Conservation (phyloP, 345 rosid genomes). For the Citrus glauca region DNA sequence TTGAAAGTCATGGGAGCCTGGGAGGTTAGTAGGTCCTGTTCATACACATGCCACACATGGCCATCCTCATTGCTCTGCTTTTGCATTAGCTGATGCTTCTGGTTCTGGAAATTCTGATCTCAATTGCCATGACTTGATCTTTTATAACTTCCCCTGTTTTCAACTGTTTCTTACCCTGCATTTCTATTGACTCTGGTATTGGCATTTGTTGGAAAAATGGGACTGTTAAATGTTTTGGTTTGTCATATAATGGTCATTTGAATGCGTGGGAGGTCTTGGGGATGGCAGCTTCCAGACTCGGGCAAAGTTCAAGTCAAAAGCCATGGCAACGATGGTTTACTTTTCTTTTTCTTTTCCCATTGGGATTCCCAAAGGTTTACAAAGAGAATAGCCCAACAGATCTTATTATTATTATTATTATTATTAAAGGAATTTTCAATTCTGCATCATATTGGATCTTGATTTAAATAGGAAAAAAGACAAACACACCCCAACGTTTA, state of each 20-base stretch:
- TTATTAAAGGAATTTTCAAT: slow-evolving; percentile 37
- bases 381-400: slow-evolving; percentile 27
- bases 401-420: slow-evolving; percentile 34
- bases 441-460: slow-evolving; percentile 62
- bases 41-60: slow-evolving; percentile 37
- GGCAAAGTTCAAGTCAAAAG: slow-evolving; percentile 40
- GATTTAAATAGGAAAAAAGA: background rate
- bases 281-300: background rate
- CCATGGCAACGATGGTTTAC: too few relatives aligned
- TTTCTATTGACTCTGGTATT: background rate
- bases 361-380: too few relatives aligned
- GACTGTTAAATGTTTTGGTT: too few relatives aligned
- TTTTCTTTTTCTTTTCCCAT: too few relatives aligned
- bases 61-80: slow-evolving; percentile 36
- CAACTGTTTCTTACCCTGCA: background rate
- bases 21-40: slow-evolving; percentile 39
- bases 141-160: background rate
- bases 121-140: slow-evolving; percentile 16
- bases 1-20: slow-evolving; percentile 10
- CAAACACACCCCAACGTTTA: too few relatives aligned
- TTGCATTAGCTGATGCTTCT: slow-evolving; percentile 1
- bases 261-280: too few relatives aligned
- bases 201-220: too few relatives aligned
- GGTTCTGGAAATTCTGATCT: slow-evolving; percentile 14
- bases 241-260: too few relatives aligned